These are phyloP conservation scores for Brassica nigra DNA, from an alignment of 345 rosid species.

Conservation along the genomic window DNA sequence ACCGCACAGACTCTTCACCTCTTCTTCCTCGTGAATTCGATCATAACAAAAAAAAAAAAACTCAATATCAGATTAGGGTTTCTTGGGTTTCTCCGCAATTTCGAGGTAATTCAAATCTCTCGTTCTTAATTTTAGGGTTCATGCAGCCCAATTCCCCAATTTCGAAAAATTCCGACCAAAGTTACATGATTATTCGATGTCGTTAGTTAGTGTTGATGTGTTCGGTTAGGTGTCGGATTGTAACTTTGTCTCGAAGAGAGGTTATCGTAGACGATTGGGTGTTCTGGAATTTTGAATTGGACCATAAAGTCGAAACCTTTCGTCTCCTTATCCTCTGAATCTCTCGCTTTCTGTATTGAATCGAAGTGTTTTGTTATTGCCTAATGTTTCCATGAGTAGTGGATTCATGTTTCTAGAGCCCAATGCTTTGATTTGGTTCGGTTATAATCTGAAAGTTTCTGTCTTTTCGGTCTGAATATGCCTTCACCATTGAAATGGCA, in stretches of 20 bases:
- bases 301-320: constrained; percentile 20
- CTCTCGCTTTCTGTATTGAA: background rate
- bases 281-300: background rate
- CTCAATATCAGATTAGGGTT: constrained; percentile 31
- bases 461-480: background rate
- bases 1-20: constrained; percentile 25
- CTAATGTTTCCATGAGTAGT: background rate
- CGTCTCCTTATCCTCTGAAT: background rate
- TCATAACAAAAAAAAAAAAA: background rate
- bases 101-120: constrained; percentile 35
- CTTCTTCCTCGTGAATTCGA: constrained; percentile 33
- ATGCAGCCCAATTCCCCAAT: constrained; percentile 21
- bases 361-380: constrained; percentile 2
- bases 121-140: constrained; percentile 18
- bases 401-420: background rate
- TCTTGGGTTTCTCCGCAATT: background rate
- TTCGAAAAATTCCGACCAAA: background rate
- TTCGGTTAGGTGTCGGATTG: constrained; percentile 15
- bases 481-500: background rate
- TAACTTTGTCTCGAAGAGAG: background rate
- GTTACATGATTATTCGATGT: constrained; percentile 15
- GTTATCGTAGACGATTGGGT: constrained; percentile 22
- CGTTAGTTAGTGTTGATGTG: background rate
- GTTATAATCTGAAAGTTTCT: background rate
- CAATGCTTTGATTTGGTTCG: constrained; percentile 16